These are phyloP conservation scores for Rubroboletus pulcherrimus DNA, from an alignment of 768 basidiomycete species.

Conservation along the genomic window DNA sequence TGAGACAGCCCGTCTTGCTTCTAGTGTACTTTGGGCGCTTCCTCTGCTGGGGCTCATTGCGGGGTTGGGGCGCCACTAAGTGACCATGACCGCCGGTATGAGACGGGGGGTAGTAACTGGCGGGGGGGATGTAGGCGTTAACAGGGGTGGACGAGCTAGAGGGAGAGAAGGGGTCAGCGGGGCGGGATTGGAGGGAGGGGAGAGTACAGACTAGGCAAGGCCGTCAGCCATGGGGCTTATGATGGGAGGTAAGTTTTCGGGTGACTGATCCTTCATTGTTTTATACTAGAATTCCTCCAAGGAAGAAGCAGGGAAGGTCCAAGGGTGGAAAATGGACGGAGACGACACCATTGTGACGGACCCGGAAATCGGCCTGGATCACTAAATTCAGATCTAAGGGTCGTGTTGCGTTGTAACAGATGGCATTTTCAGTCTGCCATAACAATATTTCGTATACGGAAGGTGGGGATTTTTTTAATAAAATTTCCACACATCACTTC, in stretches of 20 bases:
- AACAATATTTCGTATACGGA: slow-evolving; percentile 39
- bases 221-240: slow-evolving; percentile 46
- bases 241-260: slow-evolving; percentile 37
- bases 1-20: slow-evolving; percentile 92
- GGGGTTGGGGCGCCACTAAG: slow-evolving; percentile 44
- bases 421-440: slow-evolving; percentile 39
- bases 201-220: slow-evolving; percentile 50
- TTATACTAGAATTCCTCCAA: slow-evolving; percentile 41
- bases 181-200: slow-evolving; percentile 4
- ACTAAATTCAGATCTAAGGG: slow-evolving; percentile 72
- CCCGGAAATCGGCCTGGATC: slow-evolving; percentile 47
- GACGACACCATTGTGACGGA: slow-evolving; percentile 39
- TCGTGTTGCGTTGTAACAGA: slow-evolving; percentile 52
- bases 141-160: slow-evolving; percentile 34
- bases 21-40: slow-evolving; percentile 92
- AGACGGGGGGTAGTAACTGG: slow-evolving; percentile 37
- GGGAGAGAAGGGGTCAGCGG: slow-evolving; percentile 20
- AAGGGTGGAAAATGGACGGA: slow-evolving; percentile 39
- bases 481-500: slow-evolving; percentile 30
- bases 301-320: slow-evolving; percentile 31
- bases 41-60: slow-evolving; percentile 52
- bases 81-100: slow-evolving; percentile 40
- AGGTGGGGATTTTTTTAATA: slow-evolving; percentile 45
- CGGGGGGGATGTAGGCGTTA: slow-evolving; percentile 40
- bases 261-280: slow-evolving; percentile 42